Evolutionary conservation across 2,329 filamentous ascomycete species (phyloP), one percentile per base, ranked within the genome.

Genomic region (Aspergillus carbonarius): DNA sequence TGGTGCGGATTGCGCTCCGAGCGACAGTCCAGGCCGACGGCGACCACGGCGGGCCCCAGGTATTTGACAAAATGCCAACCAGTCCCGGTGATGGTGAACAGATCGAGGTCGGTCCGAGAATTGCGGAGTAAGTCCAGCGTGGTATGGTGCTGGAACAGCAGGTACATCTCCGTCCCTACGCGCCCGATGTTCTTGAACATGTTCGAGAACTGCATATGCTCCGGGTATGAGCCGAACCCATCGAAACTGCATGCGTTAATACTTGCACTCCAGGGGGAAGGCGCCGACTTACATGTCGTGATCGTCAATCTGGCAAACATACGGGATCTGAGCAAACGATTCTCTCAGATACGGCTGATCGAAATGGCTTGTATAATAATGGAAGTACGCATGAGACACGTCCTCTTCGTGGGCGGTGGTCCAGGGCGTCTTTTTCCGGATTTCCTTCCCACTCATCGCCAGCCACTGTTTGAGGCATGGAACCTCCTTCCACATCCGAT

Each of bases 21-120:
- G 54, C 95, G 87, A 66, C 92, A 93, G 74, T 99, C 95, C 2
- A 91, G 89, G 0, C 93, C 95, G 52, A 96, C 88, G 0, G 96
- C 89, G 0, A 92, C 92, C 12, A 99, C 88, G 4, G 91, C 91
- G 0, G 95, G 95, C 0, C 95, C 95, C 5, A 99, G 85, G 68
- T 90, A 97, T 76, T 99, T 99, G 76, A 99, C 86, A 74, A 98
- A 99, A 75, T 99, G 95, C 95, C 95, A 99, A 7, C 95, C 95
- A 18, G 90, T 90, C n/a, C 95, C 93, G 0, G 95, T 98, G 56
- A 99, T 89, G 1, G 93, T 98, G 77, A 99, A 99, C 5, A 99
- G 85, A 68, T 99, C 95, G 49, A 88, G 83, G 70, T 99, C 95
- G 48, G 91, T 90, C 69, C 84, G 90, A 58, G 96, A 88, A 67